Evolutionary conservation across 1,139 yeast genomes (phyloP), one percentile per base, ranked within the genome.

Genomic region (Kodamaea sp.): DNA sequence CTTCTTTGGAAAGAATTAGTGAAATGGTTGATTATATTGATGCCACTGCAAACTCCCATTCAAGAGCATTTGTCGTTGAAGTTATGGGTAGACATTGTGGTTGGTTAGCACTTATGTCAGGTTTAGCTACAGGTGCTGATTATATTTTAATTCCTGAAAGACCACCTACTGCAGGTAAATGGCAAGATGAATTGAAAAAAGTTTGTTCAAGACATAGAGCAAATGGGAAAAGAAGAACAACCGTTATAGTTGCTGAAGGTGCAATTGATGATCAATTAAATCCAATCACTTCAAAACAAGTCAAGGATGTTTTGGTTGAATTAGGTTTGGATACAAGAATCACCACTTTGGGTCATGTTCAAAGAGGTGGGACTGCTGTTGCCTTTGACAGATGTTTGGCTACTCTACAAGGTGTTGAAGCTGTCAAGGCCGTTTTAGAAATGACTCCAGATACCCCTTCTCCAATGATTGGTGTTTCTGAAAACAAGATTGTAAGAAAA

Each of bases 81-180:
- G 94, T 84, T n/a, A 84, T 84, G 94, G 94, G 94, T 45, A 75
- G 94, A 62, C 92, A 84, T 55, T 84, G 94, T 69, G 94, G 94
- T 49, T 84, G 94, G 94, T 72, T 84, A 48, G 92, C 87, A 1
- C 65, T 84, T 48, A 84, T 84, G 86, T 84, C 92, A 2, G 92
- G 92, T 52, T 76, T 84, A 43, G 81, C 90, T 22, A 83, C 92
- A 10, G 81, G 85, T 56, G 92, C 94, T 2, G 94, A 84, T 59
- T 84, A 78, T 55, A 82, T 84, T 41, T 79, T 84, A 55, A 84
- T 84, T 41, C 94, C 94, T 8, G 94, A 84, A 64, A 78, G 83
- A 60, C 90, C 94, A 6, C 76, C 44, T 65, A 70, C 33, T 73
- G 78, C 51, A 79, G 62, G 59, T 9, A 9, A 38, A 8, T 84